These are phyloP conservation scores for Anthracocystis panici-leucophaei DNA, from an alignment of 1,284 basidiomycete genomes.

Conservation along the genomic window DNA sequence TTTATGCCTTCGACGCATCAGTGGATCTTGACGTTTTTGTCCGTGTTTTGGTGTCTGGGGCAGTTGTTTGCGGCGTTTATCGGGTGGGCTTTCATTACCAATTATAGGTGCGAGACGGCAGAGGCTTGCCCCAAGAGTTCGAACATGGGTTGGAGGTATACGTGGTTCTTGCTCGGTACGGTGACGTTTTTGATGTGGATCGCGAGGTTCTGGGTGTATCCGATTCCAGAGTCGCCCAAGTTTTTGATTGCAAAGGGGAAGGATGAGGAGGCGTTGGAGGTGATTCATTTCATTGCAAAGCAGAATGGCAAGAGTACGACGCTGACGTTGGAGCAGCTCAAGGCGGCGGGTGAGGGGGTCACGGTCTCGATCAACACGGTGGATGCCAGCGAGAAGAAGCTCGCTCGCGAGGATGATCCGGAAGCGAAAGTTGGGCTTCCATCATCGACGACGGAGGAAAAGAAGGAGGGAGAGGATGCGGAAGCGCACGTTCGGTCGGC, in stretches of 20 bases:
- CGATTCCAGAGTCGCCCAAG: slow-evolving; percentile 76
- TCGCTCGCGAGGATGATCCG: slow-evolving; percentile 27
- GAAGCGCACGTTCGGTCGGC: slow-evolving; percentile 7
- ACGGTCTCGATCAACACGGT: slow-evolving; percentile 36
- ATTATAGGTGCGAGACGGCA: slow-evolving; percentile 69
- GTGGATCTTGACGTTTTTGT: slow-evolving; percentile 77
- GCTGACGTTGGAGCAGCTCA: slow-evolving; percentile 56
- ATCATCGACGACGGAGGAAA: slow-evolving; percentile 70
- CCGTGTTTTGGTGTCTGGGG: slow-evolving; percentile 77
- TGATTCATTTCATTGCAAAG: slow-evolving; percentile 78
- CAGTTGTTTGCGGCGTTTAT: slow-evolving; percentile 71
- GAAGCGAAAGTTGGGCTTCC: slow-evolving; percentile 18
- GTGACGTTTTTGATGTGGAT: slow-evolving; percentile 64
- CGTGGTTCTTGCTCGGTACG: slow-evolving; percentile 71
- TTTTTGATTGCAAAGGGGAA: slow-evolving; percentile 79
- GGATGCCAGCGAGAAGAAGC: slow-evolving; percentile 72
- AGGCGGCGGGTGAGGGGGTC: slow-evolving; percentile 54
- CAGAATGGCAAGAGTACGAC: slow-evolving; percentile 75
- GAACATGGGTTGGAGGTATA: slow-evolving; percentile 78
- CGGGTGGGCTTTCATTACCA: slow-evolving; percentile 72
- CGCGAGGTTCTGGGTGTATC: slow-evolving; percentile 69
- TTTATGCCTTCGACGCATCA: slow-evolving; percentile 67
- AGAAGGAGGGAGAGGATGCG: slow-evolving; percentile 42
- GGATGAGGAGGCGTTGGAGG: slow-evolving; percentile 79
- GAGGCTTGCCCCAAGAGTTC: slow-evolving; percentile 71